Conservation (phyloP, 208 protist species). For the Borovskyia barvae region DNA sequence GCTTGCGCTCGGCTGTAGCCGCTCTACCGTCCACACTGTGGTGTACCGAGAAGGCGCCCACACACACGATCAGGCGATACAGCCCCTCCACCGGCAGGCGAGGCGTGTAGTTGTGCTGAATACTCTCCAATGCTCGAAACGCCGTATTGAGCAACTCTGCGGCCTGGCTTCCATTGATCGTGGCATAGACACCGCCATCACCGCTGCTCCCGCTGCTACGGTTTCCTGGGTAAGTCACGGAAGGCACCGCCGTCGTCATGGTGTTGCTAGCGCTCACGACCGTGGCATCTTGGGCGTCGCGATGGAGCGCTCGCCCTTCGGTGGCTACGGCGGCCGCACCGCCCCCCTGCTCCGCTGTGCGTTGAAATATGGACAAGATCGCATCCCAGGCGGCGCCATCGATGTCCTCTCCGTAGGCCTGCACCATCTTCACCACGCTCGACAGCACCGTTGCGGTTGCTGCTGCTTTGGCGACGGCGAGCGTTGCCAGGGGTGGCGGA, state of each 20-base stretch:
- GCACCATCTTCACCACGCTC: conserved; percentile 53
- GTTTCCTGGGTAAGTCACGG: too few species aligned
- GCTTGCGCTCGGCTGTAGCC: conserved; percentile 28
- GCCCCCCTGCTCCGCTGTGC: too few species aligned
- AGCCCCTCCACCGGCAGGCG: conserved; percentile 49
- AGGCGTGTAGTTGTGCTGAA: conserved; percentile 76
- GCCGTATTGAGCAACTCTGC: conserved; percentile 40
- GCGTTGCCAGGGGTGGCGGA: too few species aligned
- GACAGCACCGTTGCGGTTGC: conserved; percentile 18
- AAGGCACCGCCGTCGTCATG: background rate
- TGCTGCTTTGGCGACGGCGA: background rate
- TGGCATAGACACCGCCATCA: background rate
- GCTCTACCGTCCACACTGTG: conserved; percentile 24
- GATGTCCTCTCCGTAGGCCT: conserved; percentile 57
- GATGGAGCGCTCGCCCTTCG: background rate
- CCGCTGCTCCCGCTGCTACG: too few species aligned
- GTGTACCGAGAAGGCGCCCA: conserved; percentile 55
- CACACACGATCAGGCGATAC: conserved; percentile 50
- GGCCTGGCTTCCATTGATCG: conserved; percentile 11
- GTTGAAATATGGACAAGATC: conserved; percentile 44
- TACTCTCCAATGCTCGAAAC: conserved; percentile 67
- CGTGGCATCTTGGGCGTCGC: background rate
- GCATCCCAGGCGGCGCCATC: conserved; percentile 45
- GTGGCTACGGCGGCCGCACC: conserved; percentile 13
- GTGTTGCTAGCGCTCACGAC: background rate